Conservation (phyloP, 176 grass and related monocot species). For the Poa annua region DNA sequence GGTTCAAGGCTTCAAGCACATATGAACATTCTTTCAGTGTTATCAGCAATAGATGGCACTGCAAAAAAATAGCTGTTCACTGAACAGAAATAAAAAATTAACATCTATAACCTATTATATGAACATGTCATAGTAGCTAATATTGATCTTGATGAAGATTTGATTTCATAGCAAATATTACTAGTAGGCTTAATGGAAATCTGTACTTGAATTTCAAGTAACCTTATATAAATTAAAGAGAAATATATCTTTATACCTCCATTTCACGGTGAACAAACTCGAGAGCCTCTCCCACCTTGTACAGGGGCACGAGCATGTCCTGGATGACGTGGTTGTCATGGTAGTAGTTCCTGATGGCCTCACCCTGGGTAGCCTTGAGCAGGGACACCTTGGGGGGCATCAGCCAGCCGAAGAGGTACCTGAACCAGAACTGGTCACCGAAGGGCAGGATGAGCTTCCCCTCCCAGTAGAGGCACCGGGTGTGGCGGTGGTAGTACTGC, state of each 20-base stretch:
- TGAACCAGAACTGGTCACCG: constrained; percentile 96
- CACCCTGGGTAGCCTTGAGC: constrained; percentile 94
- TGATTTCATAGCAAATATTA: neutral
- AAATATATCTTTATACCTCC: constrained; percentile 62
- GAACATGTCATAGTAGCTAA: neutral
- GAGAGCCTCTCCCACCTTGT: constrained; percentile 91
- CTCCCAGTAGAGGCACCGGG: constrained; percentile 94
- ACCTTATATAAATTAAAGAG: neutral
- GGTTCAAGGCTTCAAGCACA: neutral
- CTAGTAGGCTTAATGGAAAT: neutral
- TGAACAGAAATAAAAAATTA: neutral
- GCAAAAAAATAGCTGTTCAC: neutral
- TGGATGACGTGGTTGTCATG: constrained; percentile 97
- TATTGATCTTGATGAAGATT: neutral
- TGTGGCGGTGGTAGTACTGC: constrained; percentile 95
- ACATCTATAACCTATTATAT: neutral
- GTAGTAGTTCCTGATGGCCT: constrained; percentile 93
- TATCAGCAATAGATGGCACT: too few species aligned
- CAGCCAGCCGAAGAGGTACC: constrained; percentile 78
- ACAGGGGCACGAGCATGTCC: constrained; percentile 83
- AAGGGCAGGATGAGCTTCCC: constrained; percentile 95
- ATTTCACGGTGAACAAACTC: constrained; percentile 84
- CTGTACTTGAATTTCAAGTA: neutral
- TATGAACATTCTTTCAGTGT: neutral
- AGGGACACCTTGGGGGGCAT: constrained; percentile 98